A percentile compares a stretch with the other conserved stretches of the same genome.
Evolutionary conservation across 2,329 filamentous ascomycete genomes (phyloP).

Genomic region (Penicillium olsonii): DNA sequence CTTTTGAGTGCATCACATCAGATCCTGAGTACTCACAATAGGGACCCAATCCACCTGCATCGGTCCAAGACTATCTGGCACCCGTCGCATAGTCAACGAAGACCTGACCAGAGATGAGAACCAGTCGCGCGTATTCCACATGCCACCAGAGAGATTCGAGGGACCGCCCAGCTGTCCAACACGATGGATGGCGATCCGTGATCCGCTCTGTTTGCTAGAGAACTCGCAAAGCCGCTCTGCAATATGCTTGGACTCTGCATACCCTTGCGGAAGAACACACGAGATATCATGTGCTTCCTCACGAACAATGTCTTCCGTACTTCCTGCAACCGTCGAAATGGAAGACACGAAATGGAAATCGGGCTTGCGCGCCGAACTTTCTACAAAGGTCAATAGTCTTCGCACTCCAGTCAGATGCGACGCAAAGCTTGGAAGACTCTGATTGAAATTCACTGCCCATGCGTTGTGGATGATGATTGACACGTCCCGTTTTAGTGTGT

Average conservation of each 20-base stretch:
- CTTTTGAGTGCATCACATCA: neutral
- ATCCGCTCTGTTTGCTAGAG: constrained; percentile 16
- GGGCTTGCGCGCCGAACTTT: neutral
- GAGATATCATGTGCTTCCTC: neutral
- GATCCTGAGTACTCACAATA: neutral
- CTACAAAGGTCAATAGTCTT: constrained; percentile 6
- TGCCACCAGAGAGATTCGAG: neutral
- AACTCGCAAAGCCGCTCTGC: constrained; percentile 28
- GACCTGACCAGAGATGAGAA: constrained; percentile 13
- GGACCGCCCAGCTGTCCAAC: constrained; percentile 34
- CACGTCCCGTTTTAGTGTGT: neutral
- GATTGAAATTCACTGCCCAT: constrained; percentile 17
- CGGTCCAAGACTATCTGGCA: constrained; percentile 6
- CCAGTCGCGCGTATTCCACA: constrained; percentile 16
- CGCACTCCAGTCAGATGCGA: constrained; percentile 6
- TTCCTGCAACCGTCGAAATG: neutral
- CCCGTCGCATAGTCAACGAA: constrained; percentile 4
- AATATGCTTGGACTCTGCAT: constrained; percentile 30
- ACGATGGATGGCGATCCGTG: constrained; percentile 18
- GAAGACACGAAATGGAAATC: constrained; percentile 13
- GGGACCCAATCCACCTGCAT: neutral
- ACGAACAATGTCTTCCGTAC: neutral
- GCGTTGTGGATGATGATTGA: constrained; percentile 10
- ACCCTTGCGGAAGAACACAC: constrained; percentile 18
- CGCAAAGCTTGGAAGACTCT: constrained; percentile 6